Base-by-base conservation (phyloP, 768 basidiomycete species). In the Boletus edulis region DNA sequence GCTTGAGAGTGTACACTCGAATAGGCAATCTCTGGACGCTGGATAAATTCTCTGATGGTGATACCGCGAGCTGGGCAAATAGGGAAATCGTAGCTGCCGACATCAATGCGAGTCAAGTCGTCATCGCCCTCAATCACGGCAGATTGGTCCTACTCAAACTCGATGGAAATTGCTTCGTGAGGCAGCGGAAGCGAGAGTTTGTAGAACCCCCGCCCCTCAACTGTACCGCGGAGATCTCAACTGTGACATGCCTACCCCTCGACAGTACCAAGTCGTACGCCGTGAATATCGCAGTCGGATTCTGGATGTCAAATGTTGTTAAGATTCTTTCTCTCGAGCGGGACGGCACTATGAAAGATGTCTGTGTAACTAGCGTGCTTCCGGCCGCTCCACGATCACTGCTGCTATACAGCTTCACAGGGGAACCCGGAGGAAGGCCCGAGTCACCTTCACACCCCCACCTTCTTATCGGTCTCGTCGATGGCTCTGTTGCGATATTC, bases 221-320 rank as follows among this genome's bases (percentile, higher is more conserved):
- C 42, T 66, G 57, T 54, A 58, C 52, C 10, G 61, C 65, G 38
- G 88, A 93, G 62, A 81, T 94, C 49, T 88, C 91, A 11, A 80
- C 87, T 0, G 72, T 94, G 34, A 85, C 86, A 0, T 83, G 90
- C 59, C 65, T 75, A 4, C 84, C 86, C 0, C 62, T 83, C 17
- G 80, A 87, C 59, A 63, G 73, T 1, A 59, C 67, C 11, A 78
- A 78, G 58, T 65, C 70, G 32, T 84, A 75, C 51, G 69, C 88
- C 1, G 69, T 69, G 11, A 60, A 79, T 49, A 69, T 88, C 27
- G 81, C 79, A 0, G 83, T 88, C n/a, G 82, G 85, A 0, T 89
- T 89, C 61, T 96, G 94, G 92, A 79, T 78, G 20, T 79, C 81
- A 4, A 87, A 86, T 60, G 62, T 69, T 9, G 77, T 94, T 39